Evolutionary conservation across 345 rosid genomes (phyloP).

Genomic region (Salix dunnii): DNA sequence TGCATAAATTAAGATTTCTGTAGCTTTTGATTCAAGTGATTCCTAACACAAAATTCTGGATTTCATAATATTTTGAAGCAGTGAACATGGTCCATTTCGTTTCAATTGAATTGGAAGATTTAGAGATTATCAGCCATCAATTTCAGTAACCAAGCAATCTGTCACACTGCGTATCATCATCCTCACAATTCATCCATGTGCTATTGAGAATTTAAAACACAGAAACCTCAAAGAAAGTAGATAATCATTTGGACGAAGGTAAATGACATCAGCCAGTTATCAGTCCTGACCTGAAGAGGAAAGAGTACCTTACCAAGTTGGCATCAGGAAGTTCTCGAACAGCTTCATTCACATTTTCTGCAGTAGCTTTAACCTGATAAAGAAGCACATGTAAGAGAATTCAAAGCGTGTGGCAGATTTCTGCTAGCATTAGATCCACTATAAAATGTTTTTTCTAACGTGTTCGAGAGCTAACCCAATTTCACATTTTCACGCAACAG

Average conservation of each 20-base stretch:
- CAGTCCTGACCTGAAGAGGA: conserved; percentile 28
- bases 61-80: background rate
- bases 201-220: background rate
- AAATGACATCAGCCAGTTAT: conserved; percentile 7
- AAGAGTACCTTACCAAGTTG: conserved; percentile 85
- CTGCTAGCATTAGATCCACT: too few relatives aligned
- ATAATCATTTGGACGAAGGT: background rate
- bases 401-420: background rate
- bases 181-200: background rate
- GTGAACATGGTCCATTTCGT: background rate
- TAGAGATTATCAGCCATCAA: background rate
- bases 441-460: too few relatives aligned
- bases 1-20: background rate
- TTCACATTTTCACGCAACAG: too few relatives aligned
- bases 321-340: conserved; percentile 98
- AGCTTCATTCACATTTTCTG: conserved; percentile 95
- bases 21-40: background rate
- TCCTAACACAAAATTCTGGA: background rate
- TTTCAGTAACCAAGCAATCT: background rate
- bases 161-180: background rate
- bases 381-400: background rate
- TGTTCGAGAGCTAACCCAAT: too few relatives aligned
- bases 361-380: conserved; percentile 88
- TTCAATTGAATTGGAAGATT: background rate
- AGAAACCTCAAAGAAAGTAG: background rate